Evolutionary conservation across 2,329 filamentous ascomycete genomes (phyloP).

Genomic region (Rhinocladiella similis): DNA sequence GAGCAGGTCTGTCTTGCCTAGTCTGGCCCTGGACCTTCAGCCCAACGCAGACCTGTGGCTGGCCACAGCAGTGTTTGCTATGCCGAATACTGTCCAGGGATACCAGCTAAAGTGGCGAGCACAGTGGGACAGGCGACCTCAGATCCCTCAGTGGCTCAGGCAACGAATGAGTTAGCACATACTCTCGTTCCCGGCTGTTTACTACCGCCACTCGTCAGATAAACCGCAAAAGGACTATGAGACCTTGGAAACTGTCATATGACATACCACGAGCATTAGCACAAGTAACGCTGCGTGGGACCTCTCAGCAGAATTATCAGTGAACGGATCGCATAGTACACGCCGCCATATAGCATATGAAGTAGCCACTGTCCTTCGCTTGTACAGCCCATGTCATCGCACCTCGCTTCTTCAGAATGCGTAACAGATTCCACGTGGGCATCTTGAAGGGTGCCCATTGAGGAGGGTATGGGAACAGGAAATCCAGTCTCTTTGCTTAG

Average conservation of each 20-base stretch:
- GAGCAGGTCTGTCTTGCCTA: slow-evolving; percentile 70
- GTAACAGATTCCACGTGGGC: too few relatives aligned
- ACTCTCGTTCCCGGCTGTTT: slow-evolving; percentile 30
- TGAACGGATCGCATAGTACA: too few relatives aligned
- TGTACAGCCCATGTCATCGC: too few relatives aligned
- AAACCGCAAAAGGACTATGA: background rate
- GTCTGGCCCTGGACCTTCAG: slow-evolving; percentile 62
- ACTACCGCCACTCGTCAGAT: background rate
- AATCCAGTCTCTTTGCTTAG: too few relatives aligned
- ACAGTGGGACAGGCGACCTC: slow-evolving; percentile 62
- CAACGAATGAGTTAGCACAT: slow-evolving; percentile 37
- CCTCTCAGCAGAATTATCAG: too few relatives aligned
- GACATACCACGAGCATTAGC: too few relatives aligned
- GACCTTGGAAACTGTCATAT: too few relatives aligned
- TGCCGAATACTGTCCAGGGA: slow-evolving; percentile 59
- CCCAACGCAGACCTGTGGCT: slow-evolving; percentile 65
- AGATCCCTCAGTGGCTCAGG: slow-evolving; percentile 57
- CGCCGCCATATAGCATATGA: too few relatives aligned
- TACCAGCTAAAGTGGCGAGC: slow-evolving; percentile 56
- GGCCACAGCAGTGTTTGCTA: slow-evolving; percentile 69
- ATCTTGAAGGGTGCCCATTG: too few relatives aligned
- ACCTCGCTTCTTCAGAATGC: background rate
- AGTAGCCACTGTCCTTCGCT: background rate
- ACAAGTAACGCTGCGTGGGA: too few relatives aligned
- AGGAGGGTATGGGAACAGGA: too few relatives aligned